Evolutionary conservation across 208 protist genomes (phyloP).

Genomic region (Leishmania turanica): DNA sequence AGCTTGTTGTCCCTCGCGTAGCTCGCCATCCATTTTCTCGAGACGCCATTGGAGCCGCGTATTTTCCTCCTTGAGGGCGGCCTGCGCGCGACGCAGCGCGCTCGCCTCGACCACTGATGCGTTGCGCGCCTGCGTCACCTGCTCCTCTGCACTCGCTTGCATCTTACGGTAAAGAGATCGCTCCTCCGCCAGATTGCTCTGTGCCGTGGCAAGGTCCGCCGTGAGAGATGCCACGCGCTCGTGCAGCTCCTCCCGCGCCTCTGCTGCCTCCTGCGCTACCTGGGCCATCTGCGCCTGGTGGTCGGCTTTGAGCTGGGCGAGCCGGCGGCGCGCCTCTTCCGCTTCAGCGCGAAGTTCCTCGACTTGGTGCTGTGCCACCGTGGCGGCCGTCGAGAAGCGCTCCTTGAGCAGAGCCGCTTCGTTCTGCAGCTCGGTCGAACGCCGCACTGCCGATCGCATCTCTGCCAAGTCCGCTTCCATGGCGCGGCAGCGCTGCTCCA

Average conservation of each 20-base stretch:
- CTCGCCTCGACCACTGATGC: slow-evolving; percentile 50
- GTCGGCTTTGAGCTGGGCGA: slow-evolving; percentile 30
- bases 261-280: slow-evolving; percentile 23
- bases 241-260: slow-evolving; percentile 34
- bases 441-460: slow-evolving; percentile 69
- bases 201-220: slow-evolving; percentile 22
- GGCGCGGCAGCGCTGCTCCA: slow-evolving; percentile 73
- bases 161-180: slow-evolving; percentile 29
- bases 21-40: slow-evolving; percentile 39
- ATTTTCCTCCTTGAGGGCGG: slow-evolving; percentile 41
- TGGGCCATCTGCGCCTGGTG: slow-evolving; percentile 44
- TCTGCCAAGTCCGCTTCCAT: slow-evolving; percentile 60
- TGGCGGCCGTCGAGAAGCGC: slow-evolving; percentile 55
- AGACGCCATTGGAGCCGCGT: slow-evolving; percentile 40
- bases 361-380: slow-evolving; percentile 39
- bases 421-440: slow-evolving; percentile 70
- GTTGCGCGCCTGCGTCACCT: slow-evolving; percentile 42
- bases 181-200: slow-evolving; percentile 32
- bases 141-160: slow-evolving; percentile 45
- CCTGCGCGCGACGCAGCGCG: slow-evolving; percentile 47
- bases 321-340: slow-evolving; percentile 26
- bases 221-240: slow-evolving; percentile 48
- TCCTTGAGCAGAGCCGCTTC: slow-evolving; percentile 75
- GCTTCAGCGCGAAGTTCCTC: slow-evolving; percentile 42
- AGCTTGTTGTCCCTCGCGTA: slow-evolving; percentile 26